Evolutionary conservation across 2,329 filamentous ascomycete species (phyloP), one percentile per base, ranked within the genome.

Genomic region (Fonsecaea erecta): DNA sequence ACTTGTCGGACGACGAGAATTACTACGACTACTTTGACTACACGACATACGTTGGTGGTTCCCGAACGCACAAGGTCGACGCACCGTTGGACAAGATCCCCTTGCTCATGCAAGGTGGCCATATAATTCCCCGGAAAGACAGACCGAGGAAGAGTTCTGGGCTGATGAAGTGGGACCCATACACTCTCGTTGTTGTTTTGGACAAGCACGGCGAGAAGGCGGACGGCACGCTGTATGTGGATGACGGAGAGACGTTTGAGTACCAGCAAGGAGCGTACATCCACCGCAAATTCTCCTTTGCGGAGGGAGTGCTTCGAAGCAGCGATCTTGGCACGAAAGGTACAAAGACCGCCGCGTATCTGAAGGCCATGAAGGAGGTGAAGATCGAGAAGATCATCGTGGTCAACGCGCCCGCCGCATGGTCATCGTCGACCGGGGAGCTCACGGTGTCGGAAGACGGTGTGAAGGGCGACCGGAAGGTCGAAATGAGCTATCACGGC

Each of bases 11-110:
- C 71, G 86, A 90, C 64, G 91, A 96, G 77, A 85, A 90, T 60
- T 98, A 99, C 78, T 99, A 93, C 74, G 91, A 98, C 78, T 99
- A 99, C 81, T 96, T 95, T 75, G 92, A 92, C 73, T 97, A 92
- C 80, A 87, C 89, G 48, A 81, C 87, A 51, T 87, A 96, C 74
- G 88, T 88, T 24, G 85, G 89, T 26, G 87, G 88, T 68, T 90
- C 91, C 69, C 89, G 90, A 76, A 81, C 80, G 43, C 82, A 92
- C 67, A 90, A 86, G 0, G 81, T 97, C 40, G 79, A 86, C 0
- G 91, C 94, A 0, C 91, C 93, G 0, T 83, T 98, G 2, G 91
- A 97, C 62, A 92, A 89, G 73, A 91, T 97, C 18, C 94, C 95
- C 0, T 79, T 99, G 14, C 83, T 99, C 52, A 95, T 98, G 90